These are phyloP conservation scores for Nemania diffusa DNA, from an alignment of 2,329 filamentous ascomycete species.

Conservation along the genomic window DNA sequence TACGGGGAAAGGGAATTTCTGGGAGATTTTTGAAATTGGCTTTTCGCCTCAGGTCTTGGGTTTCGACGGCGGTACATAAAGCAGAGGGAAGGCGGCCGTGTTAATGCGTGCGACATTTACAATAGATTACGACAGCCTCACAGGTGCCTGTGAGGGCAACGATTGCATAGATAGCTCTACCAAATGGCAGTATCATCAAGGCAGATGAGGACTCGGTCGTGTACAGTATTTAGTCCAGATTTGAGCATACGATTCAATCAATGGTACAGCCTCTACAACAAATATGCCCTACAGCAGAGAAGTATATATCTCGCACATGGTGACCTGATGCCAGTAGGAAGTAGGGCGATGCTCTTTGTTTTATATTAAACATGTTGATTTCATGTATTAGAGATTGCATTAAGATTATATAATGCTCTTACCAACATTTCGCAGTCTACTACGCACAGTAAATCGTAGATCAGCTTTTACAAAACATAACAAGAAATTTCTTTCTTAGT, in stretches of 20 bases:
- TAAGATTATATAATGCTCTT: too few species aligned
- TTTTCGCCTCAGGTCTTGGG: slow-evolving; percentile 33
- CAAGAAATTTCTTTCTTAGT: too few species aligned
- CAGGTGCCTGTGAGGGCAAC: slow-evolving; percentile 30
- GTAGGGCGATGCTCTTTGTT: background rate
- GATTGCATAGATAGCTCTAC: slow-evolving; percentile 21
- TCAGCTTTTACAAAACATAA: too few species aligned
- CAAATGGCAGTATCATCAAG: slow-evolving; percentile 5
- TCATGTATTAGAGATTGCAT: too few species aligned
- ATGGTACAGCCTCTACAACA: background rate
- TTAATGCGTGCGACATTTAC: slow-evolving; percentile 26
- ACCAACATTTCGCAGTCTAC: too few species aligned
- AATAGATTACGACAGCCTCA: slow-evolving; percentile 33
- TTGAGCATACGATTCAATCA: background rate
- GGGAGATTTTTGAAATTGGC: slow-evolving; percentile 36
- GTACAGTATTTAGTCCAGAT: background rate
- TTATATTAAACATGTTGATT: background rate
- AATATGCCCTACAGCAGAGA: background rate
- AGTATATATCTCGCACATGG: background rate
- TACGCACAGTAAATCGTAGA: too few species aligned
- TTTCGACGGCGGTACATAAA: slow-evolving; percentile 36
- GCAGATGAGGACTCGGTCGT: background rate
- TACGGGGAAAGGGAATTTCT: slow-evolving; percentile 39
- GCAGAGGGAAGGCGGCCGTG: slow-evolving; percentile 19
- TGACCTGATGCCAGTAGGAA: background rate